These are phyloP conservation scores for Sphaerobolus stellatus DNA, from an alignment of 1,284 basidiomycete species.

Conservation along the genomic window DNA sequence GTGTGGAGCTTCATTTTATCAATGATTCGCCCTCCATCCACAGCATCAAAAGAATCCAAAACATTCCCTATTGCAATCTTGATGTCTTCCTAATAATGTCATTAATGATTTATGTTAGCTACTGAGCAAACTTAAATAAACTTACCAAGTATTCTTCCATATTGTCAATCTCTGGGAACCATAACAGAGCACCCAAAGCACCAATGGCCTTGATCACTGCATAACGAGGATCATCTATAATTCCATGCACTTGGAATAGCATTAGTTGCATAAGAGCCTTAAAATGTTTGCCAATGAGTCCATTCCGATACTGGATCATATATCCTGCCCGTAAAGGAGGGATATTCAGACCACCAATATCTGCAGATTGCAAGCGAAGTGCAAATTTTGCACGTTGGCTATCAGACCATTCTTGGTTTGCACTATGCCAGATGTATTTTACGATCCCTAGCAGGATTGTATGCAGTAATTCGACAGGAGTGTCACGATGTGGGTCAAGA, in stretches of 20 bases:
- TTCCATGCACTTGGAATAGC: constrained; percentile 21
- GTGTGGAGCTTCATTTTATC: constrained; percentile 34
- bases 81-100: constrained; percentile 32
- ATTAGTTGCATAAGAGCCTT: constrained; percentile 26
- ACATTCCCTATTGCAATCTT: constrained; percentile 32
- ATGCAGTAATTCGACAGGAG: constrained; percentile 27
- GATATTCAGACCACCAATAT: constrained; percentile 18
- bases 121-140: constrained; percentile 4
- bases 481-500: too few species aligned
- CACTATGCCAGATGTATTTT: constrained; percentile 24
- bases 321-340: constrained; percentile 22
- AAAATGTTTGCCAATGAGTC: constrained; percentile 30
- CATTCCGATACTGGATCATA: constrained; percentile 24
- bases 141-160: constrained; percentile 10
- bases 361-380: background rate
- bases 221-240: constrained; percentile 17
- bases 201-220: constrained; percentile 17
- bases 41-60: constrained; percentile 27
- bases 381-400: background rate
- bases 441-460: constrained; percentile 27
- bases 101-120: background rate
- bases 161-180: constrained; percentile 24
- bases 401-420: background rate
- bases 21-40: constrained; percentile 21
- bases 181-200: constrained; percentile 19